A percentile compares a stretch with the other conserved stretches of the same genome.
These are phyloP conservation scores for Grosmannia penicillata DNA, from an alignment of 2,329 filamentous ascomycete genomes.

Conservation along the genomic window DNA sequence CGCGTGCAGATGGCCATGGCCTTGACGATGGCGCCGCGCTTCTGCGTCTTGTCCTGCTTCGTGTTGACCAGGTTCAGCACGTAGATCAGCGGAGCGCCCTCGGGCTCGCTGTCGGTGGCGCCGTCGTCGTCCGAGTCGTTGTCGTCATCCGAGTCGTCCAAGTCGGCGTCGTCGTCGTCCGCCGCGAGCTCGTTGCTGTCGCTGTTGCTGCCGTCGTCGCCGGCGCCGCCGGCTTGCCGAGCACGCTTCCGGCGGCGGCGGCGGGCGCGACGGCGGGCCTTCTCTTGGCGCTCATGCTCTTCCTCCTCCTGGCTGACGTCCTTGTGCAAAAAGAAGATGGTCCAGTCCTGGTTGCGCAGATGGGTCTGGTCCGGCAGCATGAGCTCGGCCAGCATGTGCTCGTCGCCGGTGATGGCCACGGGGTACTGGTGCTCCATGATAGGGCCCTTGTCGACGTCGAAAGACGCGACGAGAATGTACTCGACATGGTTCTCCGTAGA, in stretches of 20 bases:
- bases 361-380: constrained; percentile 98
- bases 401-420: constrained; percentile 85
- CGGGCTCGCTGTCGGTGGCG: constrained; percentile 46
- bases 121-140: constrained; percentile 37
- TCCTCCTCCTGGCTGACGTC: constrained; percentile 77
- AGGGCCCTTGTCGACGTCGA: constrained; percentile 89
- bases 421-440: constrained; percentile 99
- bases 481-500: constrained; percentile 87
- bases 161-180: constrained; percentile 26
- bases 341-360: constrained; percentile 92
- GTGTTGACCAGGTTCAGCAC: constrained; percentile 96
- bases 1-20: constrained; percentile 98
- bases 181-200: constrained; percentile 25
- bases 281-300: constrained; percentile 49
- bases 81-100: constrained; percentile 85
- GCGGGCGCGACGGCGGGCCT: constrained; percentile 36
- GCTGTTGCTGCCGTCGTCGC: constrained; percentile 22
- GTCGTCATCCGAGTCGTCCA: constrained; percentile 27
- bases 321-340: constrained; percentile 96
- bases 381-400: constrained; percentile 94
- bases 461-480: constrained; percentile 93
- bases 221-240: constrained; percentile 33
- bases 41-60: constrained; percentile 85
- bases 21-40: constrained; percentile 88
- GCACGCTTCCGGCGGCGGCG: constrained; percentile 31